Percentiles rank a stretch among this genome's conserved stretches.
Evolutionary conservation across 1,284 basidiomycete species (phyloP).

Genomic region (Somion occarium): DNA sequence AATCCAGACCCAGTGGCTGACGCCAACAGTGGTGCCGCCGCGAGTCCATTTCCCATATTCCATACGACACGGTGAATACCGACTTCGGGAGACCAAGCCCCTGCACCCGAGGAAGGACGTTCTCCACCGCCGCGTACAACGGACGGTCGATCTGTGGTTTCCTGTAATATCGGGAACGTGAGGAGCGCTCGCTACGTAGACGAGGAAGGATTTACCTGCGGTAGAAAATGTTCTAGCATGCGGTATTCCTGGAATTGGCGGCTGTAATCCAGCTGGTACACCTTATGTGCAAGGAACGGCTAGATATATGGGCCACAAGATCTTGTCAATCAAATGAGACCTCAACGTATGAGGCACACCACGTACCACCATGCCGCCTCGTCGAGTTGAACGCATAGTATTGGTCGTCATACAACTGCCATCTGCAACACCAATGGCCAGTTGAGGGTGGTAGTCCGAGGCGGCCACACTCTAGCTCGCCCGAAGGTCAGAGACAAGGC

Average conservation of each 20-base stretch:
- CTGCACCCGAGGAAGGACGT: constrained; percentile 36
- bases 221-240: constrained; percentile 81
- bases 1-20: constrained; percentile 80
- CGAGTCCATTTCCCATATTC: constrained; percentile 73
- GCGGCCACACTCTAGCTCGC: constrained; percentile 66
- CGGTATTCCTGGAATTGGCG: constrained; percentile 66
- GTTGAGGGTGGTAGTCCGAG: constrained; percentile 84
- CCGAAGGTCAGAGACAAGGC: not conserved
- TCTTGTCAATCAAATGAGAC: not conserved
- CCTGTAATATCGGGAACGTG: constrained; percentile 32
- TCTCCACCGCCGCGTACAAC: constrained; percentile 31
- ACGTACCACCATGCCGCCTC: constrained; percentile 64
- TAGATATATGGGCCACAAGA: constrained; percentile 23
- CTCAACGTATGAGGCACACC: not conserved
- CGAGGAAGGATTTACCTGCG: constrained; percentile 42
- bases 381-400: constrained; percentile 59
- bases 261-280: constrained; percentile 86
- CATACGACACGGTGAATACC: constrained; percentile 74
- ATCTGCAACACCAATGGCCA: constrained; percentile 79
- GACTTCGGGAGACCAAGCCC: constrained; percentile 74
- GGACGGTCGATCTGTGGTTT: constrained; percentile 51
- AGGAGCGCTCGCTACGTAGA: not conserved
- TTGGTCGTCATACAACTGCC: constrained; percentile 76
- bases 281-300: constrained; percentile 74
- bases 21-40: constrained; percentile 63